A percentile compares a stretch with the other conserved stretches of the same genome.
Evolutionary conservation across 164 flowering plant genomes (phyloP).

Genomic region (Kingdonia uniflora): DNA sequence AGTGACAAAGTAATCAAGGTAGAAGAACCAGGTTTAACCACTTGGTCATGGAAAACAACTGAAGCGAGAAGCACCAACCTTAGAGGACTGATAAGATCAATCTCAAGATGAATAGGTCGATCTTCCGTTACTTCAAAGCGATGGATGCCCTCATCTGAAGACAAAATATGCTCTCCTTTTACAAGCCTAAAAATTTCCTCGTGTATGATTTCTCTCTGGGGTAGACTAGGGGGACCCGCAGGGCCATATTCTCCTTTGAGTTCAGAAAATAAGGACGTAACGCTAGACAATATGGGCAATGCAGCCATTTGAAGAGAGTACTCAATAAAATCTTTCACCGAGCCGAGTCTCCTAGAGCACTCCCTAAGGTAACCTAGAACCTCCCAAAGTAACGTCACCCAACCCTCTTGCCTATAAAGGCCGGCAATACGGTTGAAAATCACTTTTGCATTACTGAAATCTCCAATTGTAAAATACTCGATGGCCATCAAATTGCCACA

Average conservation of each 20-base stretch:
- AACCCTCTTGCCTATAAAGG: constrained; percentile 81
- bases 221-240: constrained; percentile 57
- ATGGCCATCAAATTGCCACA: constrained; percentile 65
- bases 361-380: constrained; percentile 81
- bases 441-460: constrained; percentile 57
- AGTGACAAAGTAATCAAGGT: constrained; percentile 68
- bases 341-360: constrained; percentile 53
- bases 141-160: constrained; percentile 19
- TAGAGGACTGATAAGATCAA: constrained; percentile 92
- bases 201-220: constrained; percentile 55
- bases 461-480: constrained; percentile 60
- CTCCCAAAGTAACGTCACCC: constrained; percentile 85
- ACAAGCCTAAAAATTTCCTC: constrained; percentile 57
- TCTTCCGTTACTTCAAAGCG: constrained; percentile 29
- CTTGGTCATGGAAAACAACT: constrained; percentile 89
- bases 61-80: constrained; percentile 76
- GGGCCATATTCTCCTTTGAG: constrained; percentile 50
- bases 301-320: constrained; percentile 99
- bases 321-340: constrained; percentile 63
- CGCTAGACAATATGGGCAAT: constrained; percentile 47
- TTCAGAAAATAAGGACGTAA: constrained; percentile 13
- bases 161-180: constrained; percentile 27
- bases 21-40: constrained; percentile 63
- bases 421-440: constrained; percentile 44
- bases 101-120: constrained; percentile 68